Evolutionary conservation across 139 green algal genomes (phyloP), one percentile per base, ranked within the genome.

Genomic region (Chlorella sorokiniana): DNA sequence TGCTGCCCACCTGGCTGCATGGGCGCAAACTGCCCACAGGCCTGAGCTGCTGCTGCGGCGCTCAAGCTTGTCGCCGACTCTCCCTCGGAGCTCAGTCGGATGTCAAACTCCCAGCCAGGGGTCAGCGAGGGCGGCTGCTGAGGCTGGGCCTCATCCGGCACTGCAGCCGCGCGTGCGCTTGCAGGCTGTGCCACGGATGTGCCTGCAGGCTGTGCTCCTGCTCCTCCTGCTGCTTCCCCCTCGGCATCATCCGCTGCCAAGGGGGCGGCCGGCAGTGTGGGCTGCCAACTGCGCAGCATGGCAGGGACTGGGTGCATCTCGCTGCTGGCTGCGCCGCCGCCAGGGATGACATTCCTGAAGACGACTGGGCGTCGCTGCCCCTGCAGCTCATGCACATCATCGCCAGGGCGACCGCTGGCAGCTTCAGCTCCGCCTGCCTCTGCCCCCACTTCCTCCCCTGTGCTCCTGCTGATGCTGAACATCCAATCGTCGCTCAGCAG

Each of bases 401-500:
- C 22, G 7, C n/a, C 64, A 7, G 35, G 10, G 8, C 31, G 16
- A 6, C 65, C 11, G 69, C 42, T 41, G 16, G 42, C 29, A 31
- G 25, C 68, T 1, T 40, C 40, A 1, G 40, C 68, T 56, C 40
- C 41, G 29, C 20, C 68, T 52, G 42, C 69, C n/a, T 42, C 42
- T 8, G 67, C 67, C 16, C n/a, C 29, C 1, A 31, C 16, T 9
- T n/a, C 8, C 16, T n/a, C 69, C 68, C 10, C 71, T 27, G n/a
- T 18, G 27, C 45, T 35, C 29, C 29, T 69, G 37, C 37, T 56
- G 52, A 68, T 69, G 23, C 16, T 25, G 14, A 79, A 79, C 73
- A 79, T 79, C 73, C 73, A 79, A 54, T 79, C 73, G 5, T 79
- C 33, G 4, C 35, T 27, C 9, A 79, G 33, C 37, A 79, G 73